Base-by-base conservation (phyloP, 2,329 filamentous ascomycete genomes). In the Penicillium sp. region DNA sequence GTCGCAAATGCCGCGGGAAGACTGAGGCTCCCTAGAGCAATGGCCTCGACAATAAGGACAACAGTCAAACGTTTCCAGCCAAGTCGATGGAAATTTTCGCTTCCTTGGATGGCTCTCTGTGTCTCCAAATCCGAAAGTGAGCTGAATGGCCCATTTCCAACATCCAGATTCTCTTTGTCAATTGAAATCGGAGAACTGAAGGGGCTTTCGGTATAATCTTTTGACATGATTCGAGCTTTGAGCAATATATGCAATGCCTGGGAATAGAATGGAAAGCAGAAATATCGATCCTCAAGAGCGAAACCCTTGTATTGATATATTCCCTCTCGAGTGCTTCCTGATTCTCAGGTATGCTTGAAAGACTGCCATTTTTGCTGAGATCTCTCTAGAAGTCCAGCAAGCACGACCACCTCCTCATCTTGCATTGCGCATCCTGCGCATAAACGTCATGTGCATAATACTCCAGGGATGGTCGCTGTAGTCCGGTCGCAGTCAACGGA, bases 1-100 rank as follows among this genome's bases (percentile, higher is more conserved):
- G 68, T 73, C 1, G 75, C 75, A 45, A 79, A 77, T 7, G 76
- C 75, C 46, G 54, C 44, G 4, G 54, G 54, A 11, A 56, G 45
- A 5, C 54, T 46, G 8, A 56, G 41, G 12, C 49, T 49, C 12
- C 54, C 54, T 22, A 56, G 50, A 18, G 54, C 54, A n/a, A 56
- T 56, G 1, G 54, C 54, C 25, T 56, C 54, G 8, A 56, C 54
- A 18, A 56, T 56, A 12, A 50, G 49, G 25, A 56, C 40, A 8
- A 56, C 20, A 8, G 54, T 56, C 1, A 56, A 41, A 14, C 54
- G 49, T 27, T 53, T 53, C 54, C 54, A 56, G 35, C 54, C 54
- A 4, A 56, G 54, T 1, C 54, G 49, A n/a, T 49, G 40, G 20
- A 56, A 56, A 15, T 50, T 35, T 15, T 37, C 25, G 25, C 15